phyloP scores from a whole-genome alignment of 768 basidiomycete genomes.

The Hortiboletus flavorubellus region DNA sequence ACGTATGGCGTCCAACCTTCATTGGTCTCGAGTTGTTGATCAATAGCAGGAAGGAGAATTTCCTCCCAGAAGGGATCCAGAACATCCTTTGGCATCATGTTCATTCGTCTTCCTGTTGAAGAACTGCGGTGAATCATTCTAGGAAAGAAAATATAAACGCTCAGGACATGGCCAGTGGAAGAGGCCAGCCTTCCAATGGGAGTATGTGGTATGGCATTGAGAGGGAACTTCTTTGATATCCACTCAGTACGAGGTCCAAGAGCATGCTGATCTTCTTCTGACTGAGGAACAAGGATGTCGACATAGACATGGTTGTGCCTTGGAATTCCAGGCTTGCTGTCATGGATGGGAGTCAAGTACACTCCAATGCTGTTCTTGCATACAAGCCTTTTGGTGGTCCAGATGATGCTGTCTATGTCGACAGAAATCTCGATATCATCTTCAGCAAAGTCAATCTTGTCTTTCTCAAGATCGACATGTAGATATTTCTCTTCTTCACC shows the following conservation, averaged over 20 bases:
- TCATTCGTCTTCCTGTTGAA: background rate
- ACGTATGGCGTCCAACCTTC: background rate
- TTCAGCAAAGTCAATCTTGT: background rate
- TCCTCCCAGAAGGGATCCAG: slow-evolving; percentile 9
- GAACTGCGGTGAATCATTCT: slow-evolving; percentile 4
- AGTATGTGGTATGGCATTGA: slow-evolving; percentile 4
- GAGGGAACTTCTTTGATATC: slow-evolving; percentile 5
- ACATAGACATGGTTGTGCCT: slow-evolving; percentile 18
- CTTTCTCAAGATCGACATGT: background rate
- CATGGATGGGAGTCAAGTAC: background rate
- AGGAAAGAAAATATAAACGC: slow-evolving; percentile 7
- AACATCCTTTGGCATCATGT: background rate
- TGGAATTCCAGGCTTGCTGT: background rate
- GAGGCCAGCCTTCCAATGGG: background rate
- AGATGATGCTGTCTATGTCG: slow-evolving; percentile 3
- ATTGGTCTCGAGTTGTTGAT: background rate
- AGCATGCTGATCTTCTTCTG: background rate
- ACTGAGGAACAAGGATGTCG: slow-evolving; percentile 7
- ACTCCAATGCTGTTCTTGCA: background rate
- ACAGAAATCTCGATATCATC: background rate
- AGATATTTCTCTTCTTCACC: background rate
- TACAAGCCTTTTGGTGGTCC: background rate
- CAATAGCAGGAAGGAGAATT: slow-evolving; percentile 2
- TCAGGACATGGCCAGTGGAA: background rate
- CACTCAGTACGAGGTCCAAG: background rate